Conservation (phyloP, 2,329 filamentous ascomycete genomes). For the Nemania sp. region DNA sequence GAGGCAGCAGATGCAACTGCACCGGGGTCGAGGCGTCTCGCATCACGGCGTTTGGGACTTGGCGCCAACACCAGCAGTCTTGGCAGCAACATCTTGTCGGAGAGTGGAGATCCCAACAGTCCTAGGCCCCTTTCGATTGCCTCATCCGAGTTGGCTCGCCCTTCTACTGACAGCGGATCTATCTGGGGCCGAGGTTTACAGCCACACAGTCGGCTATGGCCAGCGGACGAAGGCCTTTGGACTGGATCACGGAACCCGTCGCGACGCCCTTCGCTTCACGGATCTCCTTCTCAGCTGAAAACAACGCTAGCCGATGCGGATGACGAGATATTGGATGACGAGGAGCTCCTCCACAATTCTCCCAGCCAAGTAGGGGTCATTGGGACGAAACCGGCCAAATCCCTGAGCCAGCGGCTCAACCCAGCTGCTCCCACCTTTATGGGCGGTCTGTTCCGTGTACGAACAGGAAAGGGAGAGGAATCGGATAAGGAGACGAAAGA, state of each 20-base stretch:
- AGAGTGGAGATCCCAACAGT: conserved; percentile 59
- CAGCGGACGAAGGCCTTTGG: conserved; percentile 57
- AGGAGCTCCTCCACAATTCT: conserved; percentile 56
- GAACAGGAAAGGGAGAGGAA: conserved; percentile 39
- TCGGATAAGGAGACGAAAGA: conserved; percentile 43
- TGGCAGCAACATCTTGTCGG: conserved; percentile 52
- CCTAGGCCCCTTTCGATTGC: conserved; percentile 71
- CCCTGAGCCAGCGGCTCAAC: conserved; percentile 70
- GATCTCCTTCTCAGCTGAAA: conserved; percentile 66
- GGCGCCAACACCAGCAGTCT: conserved; percentile 49
- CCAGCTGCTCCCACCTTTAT: conserved; percentile 89
- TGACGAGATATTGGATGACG: conserved; percentile 65
- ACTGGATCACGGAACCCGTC: conserved; percentile 67
- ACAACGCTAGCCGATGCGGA: conserved; percentile 66
- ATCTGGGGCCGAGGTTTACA: conserved; percentile 66
- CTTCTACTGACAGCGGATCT: conserved; percentile 76
- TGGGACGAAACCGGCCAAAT: conserved; percentile 70
- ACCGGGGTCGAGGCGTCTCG: conserved; percentile 33
- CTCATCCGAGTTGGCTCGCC: conserved; percentile 72
- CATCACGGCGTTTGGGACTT: conserved; percentile 34
- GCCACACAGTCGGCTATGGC: conserved; percentile 65
- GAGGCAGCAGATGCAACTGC: conserved; percentile 46
- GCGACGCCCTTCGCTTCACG: conserved; percentile 78
- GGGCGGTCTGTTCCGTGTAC: conserved; percentile 63
- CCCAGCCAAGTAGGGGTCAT: conserved; percentile 71